These are phyloP conservation scores for Solanum sparsipilum DNA, from an alignment of 257 asterid species.

Conservation along the genomic window DNA sequence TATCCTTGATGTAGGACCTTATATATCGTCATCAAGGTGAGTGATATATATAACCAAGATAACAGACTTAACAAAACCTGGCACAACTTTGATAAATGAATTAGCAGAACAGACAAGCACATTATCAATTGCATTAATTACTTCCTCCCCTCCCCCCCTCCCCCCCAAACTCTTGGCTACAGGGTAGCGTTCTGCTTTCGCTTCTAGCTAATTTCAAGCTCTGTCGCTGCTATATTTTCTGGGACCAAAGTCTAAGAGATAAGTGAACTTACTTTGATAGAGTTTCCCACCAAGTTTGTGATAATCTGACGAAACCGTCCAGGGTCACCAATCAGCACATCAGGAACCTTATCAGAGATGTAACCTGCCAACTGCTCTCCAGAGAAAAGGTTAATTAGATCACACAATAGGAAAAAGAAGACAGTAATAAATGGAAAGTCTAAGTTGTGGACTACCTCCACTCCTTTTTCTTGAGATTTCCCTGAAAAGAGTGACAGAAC, in stretches of 20 bases:
- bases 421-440: not conserved
- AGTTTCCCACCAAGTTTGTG: conserved; percentile 84
- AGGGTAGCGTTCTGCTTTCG: not conserved
- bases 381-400: conserved; percentile 5
- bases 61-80: not conserved
- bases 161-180: not conserved
- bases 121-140: not conserved
- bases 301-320: conserved; percentile 89
- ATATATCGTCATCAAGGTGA: not conserved
- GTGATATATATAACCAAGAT: not conserved
- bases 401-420: not conserved
- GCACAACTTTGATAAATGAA: not conserved
- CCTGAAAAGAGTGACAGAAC: conserved; percentile 67
- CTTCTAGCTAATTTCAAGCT: not conserved
- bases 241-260: not conserved
- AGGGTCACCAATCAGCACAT: conserved; percentile 78
- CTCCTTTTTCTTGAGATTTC: conserved; percentile 75
- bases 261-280: conserved; percentile 67
- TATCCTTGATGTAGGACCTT: not conserved
- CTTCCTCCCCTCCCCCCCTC: not conserved
- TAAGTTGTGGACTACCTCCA: conserved; percentile 49
- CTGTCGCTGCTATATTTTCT: not conserved
- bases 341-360: conserved; percentile 73
- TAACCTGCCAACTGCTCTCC: conserved; percentile 80
- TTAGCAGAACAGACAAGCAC: not conserved